Evolutionary conservation across 345 rosid species (phyloP).

Genomic region (Moricandia arvensis): DNA sequence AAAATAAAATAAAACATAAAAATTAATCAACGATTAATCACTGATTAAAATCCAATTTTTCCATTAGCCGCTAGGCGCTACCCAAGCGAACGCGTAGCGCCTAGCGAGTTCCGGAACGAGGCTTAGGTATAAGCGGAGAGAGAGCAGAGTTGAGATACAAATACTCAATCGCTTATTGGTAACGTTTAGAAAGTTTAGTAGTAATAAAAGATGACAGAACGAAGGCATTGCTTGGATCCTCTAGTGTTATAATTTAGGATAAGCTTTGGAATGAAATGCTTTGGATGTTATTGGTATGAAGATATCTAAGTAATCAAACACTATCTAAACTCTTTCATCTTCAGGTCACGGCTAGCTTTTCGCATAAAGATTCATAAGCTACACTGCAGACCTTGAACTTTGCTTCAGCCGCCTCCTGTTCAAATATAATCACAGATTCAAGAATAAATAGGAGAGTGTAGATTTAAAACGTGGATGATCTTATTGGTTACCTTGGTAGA

Average conservation of each 20-base stretch:
- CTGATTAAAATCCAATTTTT: too few species aligned
- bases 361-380: conserved; percentile 70
- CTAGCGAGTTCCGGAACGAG: too few species aligned
- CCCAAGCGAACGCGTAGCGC: too few species aligned
- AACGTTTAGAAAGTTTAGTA: background rate
- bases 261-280: background rate
- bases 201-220: background rate
- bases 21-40: too few species aligned
- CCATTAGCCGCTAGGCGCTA: too few species aligned
- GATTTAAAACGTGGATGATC: background rate
- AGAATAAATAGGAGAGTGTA: background rate
- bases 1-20: too few species aligned
- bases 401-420: conserved; percentile 76
- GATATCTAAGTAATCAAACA: background rate
- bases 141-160: too few species aligned
- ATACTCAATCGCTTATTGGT: background rate
- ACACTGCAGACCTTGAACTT: conserved; percentile 84
- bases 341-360: conserved; percentile 53
- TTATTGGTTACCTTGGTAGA: conserved; percentile 62
- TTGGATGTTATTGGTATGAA: background rate
- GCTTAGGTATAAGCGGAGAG: too few species aligned
- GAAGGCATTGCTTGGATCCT: background rate
- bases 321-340: background rate
- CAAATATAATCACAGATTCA: conserved; percentile 6
- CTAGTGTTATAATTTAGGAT: background rate